A percentile compares a stretch with the other conserved stretches of the same genome.
phyloP scores from a whole-genome alignment of 371 early-diverging fungal species.

The Rhizopus stolonifer region DNA sequence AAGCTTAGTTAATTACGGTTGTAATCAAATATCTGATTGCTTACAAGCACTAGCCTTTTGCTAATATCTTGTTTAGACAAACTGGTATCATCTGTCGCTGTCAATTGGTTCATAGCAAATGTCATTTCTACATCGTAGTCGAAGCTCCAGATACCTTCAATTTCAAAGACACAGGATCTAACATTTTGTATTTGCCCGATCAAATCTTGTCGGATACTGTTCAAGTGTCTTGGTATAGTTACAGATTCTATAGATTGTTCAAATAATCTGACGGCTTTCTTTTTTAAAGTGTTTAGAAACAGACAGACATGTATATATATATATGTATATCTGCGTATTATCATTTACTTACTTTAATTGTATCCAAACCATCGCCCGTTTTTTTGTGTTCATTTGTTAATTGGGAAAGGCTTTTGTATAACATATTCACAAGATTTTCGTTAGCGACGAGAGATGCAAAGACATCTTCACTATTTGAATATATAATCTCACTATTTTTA shows the following conservation, averaged over 20 bases:
- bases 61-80: slow-evolving; percentile 1
- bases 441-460: slow-evolving; percentile 13
- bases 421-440: slow-evolving; percentile 9
- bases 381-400: no score
- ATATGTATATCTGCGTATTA: no score
- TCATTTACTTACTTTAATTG: no score
- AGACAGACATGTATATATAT: no score
- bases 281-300: no score
- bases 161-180: slow-evolving; percentile 3
- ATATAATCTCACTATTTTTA: slow-evolving; percentile 17
- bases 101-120: slow-evolving; percentile 19
- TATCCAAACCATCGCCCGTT: no score
- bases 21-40: no score
- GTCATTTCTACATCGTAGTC: slow-evolving; percentile 7
- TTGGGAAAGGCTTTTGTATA: background rate
- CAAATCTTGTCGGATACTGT: background rate
- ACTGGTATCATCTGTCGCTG: slow-evolving; percentile 9
- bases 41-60: slow-evolving; percentile 3
- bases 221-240: background rate
- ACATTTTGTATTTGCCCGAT: background rate
- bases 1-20: no score
- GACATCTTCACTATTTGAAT: slow-evolving; percentile 5
- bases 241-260: background rate
- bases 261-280: slow-evolving; percentile 2
- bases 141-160: slow-evolving; percentile 14